Conservation (phyloP, 1,284 basidiomycete species). For the Xanthoconium separans region DNA sequence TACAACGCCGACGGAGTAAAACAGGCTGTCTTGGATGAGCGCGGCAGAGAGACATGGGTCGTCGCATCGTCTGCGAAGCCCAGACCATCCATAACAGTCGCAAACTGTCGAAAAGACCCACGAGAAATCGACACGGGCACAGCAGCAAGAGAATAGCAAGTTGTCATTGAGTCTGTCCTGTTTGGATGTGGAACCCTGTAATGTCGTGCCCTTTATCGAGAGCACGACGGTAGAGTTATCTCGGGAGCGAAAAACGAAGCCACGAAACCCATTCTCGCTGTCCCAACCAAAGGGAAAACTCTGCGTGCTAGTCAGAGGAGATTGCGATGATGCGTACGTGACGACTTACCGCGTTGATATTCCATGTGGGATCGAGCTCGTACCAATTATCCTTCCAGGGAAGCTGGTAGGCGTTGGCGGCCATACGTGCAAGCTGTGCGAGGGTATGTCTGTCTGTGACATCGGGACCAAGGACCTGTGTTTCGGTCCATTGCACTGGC, state of each 20-base stretch:
- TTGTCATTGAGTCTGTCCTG: conserved; percentile 98
- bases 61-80: conserved; percentile 72
- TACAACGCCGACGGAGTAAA: conserved; percentile 83
- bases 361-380: conserved; percentile 75
- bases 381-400: conserved; percentile 79
- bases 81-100: conserved; percentile 72
- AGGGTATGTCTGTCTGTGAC: conserved; percentile 81
- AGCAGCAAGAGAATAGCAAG: conserved; percentile 95
- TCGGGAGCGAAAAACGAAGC: conserved; percentile 83
- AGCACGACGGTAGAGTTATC: conserved; percentile 86
- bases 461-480: conserved; percentile 64
- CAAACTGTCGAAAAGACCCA: conserved; percentile 87
- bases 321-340: background rate
- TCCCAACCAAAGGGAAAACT: conserved; percentile 94
- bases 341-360: conserved; percentile 52
- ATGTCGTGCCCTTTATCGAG: conserved; percentile 93
- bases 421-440: conserved; percentile 85
- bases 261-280: conserved; percentile 80
- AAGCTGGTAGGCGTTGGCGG: conserved; percentile 84
- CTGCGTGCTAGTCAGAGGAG: conserved; percentile 36
- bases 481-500: conserved; percentile 55
- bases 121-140: conserved; percentile 87
- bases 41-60: conserved; percentile 82
- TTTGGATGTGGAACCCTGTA: conserved; percentile 80
- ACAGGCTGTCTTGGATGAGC: conserved; percentile 86